Evolutionary conservation across 345 rosid species (phyloP).

Genomic region (Populus davidiana): DNA sequence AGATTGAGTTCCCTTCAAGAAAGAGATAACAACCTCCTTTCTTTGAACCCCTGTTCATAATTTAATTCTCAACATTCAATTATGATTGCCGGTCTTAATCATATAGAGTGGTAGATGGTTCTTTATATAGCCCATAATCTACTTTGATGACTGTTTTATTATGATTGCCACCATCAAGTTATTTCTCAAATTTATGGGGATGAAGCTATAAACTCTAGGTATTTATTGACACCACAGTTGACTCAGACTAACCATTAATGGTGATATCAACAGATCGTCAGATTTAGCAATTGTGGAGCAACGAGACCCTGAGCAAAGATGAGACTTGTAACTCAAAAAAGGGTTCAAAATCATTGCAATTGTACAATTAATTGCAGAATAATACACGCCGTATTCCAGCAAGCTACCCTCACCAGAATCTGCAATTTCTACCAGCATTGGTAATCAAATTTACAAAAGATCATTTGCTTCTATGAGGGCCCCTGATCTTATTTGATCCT

Average conservation of each 20-base stretch:
- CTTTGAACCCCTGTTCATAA: no score
- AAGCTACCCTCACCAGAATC: slow-evolving; percentile 19
- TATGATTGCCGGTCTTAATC: no score
- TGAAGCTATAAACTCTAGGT: neutral
- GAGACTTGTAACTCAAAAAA: neutral
- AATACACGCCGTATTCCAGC: slow-evolving; percentile 8
- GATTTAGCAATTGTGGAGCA: neutral
- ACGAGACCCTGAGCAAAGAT: neutral
- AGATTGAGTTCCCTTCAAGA: no score
- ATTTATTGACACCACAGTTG: neutral
- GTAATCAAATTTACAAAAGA: slow-evolving; percentile 11
- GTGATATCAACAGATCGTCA: neutral
- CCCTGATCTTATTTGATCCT: neutral
- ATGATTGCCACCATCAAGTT: neutral
- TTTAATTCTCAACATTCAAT: no score
- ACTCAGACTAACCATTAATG: neutral
- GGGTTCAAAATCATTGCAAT: slow-evolving; percentile 25
- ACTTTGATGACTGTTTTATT: neutral
- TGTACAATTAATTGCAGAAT: slow-evolving; percentile 14
- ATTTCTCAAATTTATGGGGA: neutral
- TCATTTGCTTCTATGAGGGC: neutral
- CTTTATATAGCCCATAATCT: neutral
- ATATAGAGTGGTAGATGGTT: neutral
- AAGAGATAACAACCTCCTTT: no score
- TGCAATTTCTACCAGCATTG: neutral